Evolutionary conservation across 2,329 filamentous ascomycete genomes (phyloP), one percentile per base, ranked within the genome.

Genomic region (Pseudopithomyces chartarum): DNA sequence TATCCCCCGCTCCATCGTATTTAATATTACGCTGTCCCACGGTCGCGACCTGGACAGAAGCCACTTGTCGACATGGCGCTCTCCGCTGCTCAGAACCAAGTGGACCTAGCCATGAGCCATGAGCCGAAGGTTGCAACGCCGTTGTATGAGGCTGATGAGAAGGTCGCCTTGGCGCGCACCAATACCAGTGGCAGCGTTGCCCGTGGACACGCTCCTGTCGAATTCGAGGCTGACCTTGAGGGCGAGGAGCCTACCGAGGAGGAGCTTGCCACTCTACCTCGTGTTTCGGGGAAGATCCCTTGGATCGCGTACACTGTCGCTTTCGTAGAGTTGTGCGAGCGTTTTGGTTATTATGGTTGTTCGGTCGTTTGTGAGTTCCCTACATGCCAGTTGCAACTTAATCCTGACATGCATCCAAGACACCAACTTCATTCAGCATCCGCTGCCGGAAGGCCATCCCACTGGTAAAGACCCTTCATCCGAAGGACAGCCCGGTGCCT

Each of bases 281-380:
- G 86, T 66, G 83, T 90, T 20, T 84, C 86, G 12, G 87, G 85
- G 62, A 81, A 81, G 68, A 84, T 92, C 58, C 86, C 87, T 47
- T 87, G 83, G 82, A 78, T 82, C 53, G 84, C 88, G 56, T 92
- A 86, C 76, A 87, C 86, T 23, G 85, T 92, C 57, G 88, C 87
- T 46, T 86, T 91, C 59, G 85, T 90, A 57, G 90, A 92, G 76
- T 78, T 91, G 55, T 90, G 87, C 77, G 90, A 92, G 78, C 87
- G 89, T 47, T 91, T 90, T 77, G 89, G 87, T 13, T 92, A 91
- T 83, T 91, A 92, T 68, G 90, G 89, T 53, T 87, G 87, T 4
- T 83, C 85, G 42, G 82, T 87, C 32, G 80, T 90, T 29, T 90
- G 88, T 84, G 80, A 62, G 80, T 69, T 2, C 38, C 20, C 43